A percentile compares a stretch with the other conserved stretches of the same genome.
Evolutionary conservation across 1,139 yeast species (phyloP).

Genomic region (Kodamaea fungicola): DNA sequence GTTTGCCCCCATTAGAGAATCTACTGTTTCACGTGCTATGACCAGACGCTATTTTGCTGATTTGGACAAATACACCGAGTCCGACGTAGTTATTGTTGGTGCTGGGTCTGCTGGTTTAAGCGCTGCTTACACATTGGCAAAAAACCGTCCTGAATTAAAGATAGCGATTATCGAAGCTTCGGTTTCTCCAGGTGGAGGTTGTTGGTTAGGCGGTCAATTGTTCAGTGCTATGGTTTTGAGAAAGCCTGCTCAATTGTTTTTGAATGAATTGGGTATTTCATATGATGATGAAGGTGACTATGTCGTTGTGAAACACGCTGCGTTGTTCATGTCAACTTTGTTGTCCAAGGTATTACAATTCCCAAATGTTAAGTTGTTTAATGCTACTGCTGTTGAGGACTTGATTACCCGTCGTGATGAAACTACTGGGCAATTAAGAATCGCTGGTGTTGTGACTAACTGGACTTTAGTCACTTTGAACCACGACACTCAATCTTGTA

Average conservation of each 20-base stretch:
- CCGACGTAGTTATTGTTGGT: conserved; percentile 72
- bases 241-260: conserved; percentile 70
- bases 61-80: conserved; percentile 69
- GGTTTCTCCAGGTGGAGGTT: conserved; percentile 80
- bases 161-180: conserved; percentile 73
- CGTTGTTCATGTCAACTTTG: conserved; percentile 70
- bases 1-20: conserved; percentile 73
- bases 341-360: conserved; percentile 65
- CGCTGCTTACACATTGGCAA: conserved; percentile 71
- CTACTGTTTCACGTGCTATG: conserved; percentile 83
- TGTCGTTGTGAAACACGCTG: conserved; percentile 80
- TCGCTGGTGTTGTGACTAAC: conserved; percentile 80
- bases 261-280: conserved; percentile 60
- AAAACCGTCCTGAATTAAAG: conserved; percentile 72
- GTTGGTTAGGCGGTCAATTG: conserved; percentile 79
- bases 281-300: conserved; percentile 81
- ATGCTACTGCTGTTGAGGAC: conserved; percentile 81
- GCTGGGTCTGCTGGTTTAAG: conserved; percentile 79
- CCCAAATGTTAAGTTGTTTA: conserved; percentile 74
- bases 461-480: conserved; percentile 78
- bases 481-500: conserved; percentile 75
- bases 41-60: conserved; percentile 72
- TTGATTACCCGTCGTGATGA: conserved; percentile 67
- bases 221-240: conserved; percentile 78
- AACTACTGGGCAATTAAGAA: conserved; percentile 52